These are phyloP conservation scores for Termitomyces sp. DNA, from an alignment of 768 basidiomycete genomes.

Conservation along the genomic window DNA sequence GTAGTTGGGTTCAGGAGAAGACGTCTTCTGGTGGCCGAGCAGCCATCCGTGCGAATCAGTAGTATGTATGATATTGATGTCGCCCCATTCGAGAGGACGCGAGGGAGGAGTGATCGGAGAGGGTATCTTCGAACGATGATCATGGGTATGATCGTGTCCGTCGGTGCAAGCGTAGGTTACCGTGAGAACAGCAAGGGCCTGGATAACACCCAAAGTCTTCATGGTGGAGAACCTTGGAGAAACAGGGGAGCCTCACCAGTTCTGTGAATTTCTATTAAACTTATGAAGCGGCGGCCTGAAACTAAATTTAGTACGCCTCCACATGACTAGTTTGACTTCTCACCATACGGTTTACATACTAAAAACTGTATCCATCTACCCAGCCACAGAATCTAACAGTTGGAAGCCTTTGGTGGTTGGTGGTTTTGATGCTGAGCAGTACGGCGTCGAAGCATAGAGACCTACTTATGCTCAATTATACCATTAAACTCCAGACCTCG, in stretches of 20 bases:
- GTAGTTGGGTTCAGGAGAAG: constrained; percentile 76
- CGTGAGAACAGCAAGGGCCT: background rate
- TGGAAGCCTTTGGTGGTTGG: too few species aligned
- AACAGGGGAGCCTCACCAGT: background rate
- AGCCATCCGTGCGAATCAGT: constrained; percentile 77
- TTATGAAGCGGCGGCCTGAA: too few species aligned
- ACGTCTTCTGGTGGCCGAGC: constrained; percentile 75
- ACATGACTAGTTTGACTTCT: background rate
- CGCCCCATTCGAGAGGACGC: constrained; percentile 77
- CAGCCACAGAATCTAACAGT: too few species aligned
- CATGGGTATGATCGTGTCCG: constrained; percentile 13
- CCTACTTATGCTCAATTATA: too few species aligned
- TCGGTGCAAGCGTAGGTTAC: background rate
- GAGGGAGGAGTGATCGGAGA: constrained; percentile 52
- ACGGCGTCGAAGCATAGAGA: too few species aligned
- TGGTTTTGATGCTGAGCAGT: too few species aligned
- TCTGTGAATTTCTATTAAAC: background rate
- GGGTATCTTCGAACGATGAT: constrained; percentile 34
- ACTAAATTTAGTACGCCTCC: too few species aligned
- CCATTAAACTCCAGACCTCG: too few species aligned
- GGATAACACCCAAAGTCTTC: background rate
- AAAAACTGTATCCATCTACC: too few species aligned
- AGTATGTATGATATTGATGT: constrained; percentile 83
- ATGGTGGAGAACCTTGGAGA: background rate
- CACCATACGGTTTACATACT: too few species aligned